Evolutionary conservation across 2,329 filamentous ascomycete species (phyloP).

Genomic region (Penicillium sp.): DNA sequence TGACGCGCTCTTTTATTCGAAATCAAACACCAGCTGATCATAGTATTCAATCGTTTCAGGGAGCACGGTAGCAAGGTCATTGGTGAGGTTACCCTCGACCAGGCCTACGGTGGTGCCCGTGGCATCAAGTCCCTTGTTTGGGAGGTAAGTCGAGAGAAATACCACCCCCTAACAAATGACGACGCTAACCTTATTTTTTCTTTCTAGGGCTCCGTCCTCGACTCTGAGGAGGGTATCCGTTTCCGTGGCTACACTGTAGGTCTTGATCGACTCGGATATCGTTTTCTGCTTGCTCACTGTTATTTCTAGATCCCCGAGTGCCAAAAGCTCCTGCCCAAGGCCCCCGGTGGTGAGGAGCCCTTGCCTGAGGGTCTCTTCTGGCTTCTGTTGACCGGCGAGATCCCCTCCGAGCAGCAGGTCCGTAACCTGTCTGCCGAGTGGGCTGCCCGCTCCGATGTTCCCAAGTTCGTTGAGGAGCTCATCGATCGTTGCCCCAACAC

Average conservation of each 20-base stretch:
- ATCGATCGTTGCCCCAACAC: slow-evolving; percentile 99
- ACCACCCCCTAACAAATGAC: not conserved
- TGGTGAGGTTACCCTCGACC: slow-evolving; percentile 97
- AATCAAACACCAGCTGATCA: slow-evolving; percentile 17
- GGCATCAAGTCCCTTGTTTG: slow-evolving; percentile 98
- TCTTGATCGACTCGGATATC: not conserved
- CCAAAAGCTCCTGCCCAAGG: slow-evolving; percentile 96
- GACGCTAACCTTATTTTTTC: slow-evolving; percentile 11
- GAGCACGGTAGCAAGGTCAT: slow-evolving; percentile 93
- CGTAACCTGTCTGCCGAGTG: slow-evolving; percentile 97
- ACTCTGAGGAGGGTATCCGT: slow-evolving; percentile 97
- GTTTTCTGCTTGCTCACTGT: slow-evolving; percentile 18
- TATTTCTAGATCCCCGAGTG: slow-evolving; percentile 78
- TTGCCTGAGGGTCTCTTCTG: slow-evolving; percentile 99
- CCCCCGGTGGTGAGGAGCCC: slow-evolving; percentile 92
- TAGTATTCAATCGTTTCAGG: slow-evolving; percentile 49
- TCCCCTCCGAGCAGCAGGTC: slow-evolving; percentile 96
- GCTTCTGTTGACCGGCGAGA: slow-evolving; percentile 97
- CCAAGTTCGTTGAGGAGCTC: slow-evolving; percentile 98
- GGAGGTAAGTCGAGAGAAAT: slow-evolving; percentile 59
- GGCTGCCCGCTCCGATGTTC: slow-evolving; percentile 94
- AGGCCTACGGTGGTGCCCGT: slow-evolving; percentile 98
- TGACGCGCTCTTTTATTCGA: slow-evolving; percentile 18
- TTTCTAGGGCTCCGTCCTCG: slow-evolving; percentile 78
- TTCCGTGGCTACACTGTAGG: slow-evolving; percentile 92